A percentile compares a stretch with the other conserved stretches of the same genome.
These are phyloP conservation scores for Vitis amurensis DNA, from an alignment of 164 flowering plant species.

Conservation along the genomic window DNA sequence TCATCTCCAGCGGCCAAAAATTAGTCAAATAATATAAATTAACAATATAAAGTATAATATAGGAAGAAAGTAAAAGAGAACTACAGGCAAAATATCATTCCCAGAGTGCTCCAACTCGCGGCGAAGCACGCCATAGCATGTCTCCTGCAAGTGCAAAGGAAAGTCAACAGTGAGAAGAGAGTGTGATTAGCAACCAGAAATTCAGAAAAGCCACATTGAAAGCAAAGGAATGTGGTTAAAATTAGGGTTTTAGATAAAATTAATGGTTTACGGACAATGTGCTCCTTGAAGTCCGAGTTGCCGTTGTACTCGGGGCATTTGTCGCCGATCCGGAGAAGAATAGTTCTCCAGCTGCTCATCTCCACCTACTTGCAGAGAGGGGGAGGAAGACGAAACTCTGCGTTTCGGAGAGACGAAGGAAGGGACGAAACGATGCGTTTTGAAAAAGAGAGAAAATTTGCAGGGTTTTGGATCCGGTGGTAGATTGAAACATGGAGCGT, in stretches of 20 bases:
- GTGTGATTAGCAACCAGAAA: conserved; percentile 4
- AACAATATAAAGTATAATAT: background rate
- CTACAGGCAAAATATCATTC: conserved; percentile 60
- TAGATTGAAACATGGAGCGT: too few relatives aligned
- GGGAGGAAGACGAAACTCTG: too few relatives aligned
- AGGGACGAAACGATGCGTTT: too few relatives aligned
- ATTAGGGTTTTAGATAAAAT: conserved; percentile 2
- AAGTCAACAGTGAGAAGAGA: background rate
- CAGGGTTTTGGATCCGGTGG: too few relatives aligned
- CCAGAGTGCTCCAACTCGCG: conserved; percentile 73
- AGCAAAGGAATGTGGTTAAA: background rate
- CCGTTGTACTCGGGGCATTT: conserved; percentile 80
- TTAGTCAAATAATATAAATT: background rate
- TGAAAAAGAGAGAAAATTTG: too few relatives aligned
- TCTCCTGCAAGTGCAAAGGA: conserved; percentile 54
- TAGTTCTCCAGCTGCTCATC: conserved; percentile 79
- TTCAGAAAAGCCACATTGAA: background rate
- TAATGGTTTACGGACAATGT: conserved; percentile 54
- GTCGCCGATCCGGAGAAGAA: conserved; percentile 88
- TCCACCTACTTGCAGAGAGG: background rate
- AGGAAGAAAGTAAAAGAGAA: background rate
- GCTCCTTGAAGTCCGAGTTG: conserved; percentile 77
- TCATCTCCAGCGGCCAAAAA: background rate
- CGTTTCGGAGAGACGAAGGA: too few relatives aligned
- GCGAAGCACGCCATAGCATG: conserved; percentile 64